Evolutionary conservation across 768 basidiomycete genomes (phyloP).

Genomic region (Tubosaeta sp.): DNA sequence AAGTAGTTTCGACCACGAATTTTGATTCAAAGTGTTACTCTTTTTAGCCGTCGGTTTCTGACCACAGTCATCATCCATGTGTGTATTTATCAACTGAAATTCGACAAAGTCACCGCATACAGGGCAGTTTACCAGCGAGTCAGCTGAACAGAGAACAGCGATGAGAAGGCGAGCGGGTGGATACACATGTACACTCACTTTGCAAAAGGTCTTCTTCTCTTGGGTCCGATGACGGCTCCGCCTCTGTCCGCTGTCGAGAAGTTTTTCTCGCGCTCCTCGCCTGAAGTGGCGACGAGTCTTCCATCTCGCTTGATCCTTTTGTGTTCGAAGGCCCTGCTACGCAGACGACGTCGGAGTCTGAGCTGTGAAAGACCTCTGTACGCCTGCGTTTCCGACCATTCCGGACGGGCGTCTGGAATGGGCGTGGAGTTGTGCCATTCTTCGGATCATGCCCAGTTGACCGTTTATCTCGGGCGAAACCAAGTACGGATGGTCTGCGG

Average conservation of each 20-base stretch:
- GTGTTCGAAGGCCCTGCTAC: conserved; percentile 29
- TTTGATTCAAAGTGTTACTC: conserved; percentile 22
- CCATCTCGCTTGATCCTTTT: conserved; percentile 21
- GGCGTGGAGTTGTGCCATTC: conserved; percentile 16
- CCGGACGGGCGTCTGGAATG: conserved; percentile 9
- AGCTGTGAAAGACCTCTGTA: conserved; percentile 10
- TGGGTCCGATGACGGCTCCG: conserved; percentile 30
- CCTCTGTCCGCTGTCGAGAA: conserved; percentile 6
- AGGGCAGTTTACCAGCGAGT: conserved; percentile 51
- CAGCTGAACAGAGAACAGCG: conserved; percentile 24
- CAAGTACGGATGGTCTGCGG: conserved; percentile 41
- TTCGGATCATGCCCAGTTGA: conserved; percentile 1
- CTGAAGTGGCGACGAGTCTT: conserved; percentile 20
- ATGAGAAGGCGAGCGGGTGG: neutral
- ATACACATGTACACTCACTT: conserved; percentile 13
- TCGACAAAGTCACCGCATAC: conserved; percentile 49
- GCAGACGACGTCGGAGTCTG: conserved; percentile 28
- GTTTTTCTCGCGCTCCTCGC: conserved; percentile 19
- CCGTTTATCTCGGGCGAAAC: conserved; percentile 36
- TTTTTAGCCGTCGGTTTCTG: conserved; percentile 13
- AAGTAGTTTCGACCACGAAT: conserved; percentile 44
- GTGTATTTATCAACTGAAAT: conserved; percentile 51
- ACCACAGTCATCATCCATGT: conserved; percentile 58
- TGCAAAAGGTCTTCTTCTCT: conserved; percentile 26
- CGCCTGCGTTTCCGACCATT: conserved; percentile 38